These are phyloP conservation scores for Plantago coronopus DNA, from an alignment of 305 asterid species.

Conservation along the genomic window DNA sequence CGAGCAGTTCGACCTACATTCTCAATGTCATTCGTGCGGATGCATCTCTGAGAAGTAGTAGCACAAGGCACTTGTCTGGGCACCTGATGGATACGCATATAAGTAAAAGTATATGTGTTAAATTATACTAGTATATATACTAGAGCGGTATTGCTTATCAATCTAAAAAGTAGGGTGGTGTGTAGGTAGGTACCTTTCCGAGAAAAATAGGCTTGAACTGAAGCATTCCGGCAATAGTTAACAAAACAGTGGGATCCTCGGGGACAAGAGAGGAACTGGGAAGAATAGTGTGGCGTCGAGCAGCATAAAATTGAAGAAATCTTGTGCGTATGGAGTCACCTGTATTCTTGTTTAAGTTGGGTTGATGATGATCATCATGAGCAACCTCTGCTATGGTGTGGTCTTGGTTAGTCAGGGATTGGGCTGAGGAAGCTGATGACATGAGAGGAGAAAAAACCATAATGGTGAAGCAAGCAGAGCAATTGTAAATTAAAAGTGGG, in stretches of 20 bases:
- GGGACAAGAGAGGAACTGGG: conserved; percentile 97
- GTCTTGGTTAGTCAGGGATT: conserved; percentile 44
- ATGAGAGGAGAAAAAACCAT: conserved; percentile 28
- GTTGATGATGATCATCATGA: background rate
- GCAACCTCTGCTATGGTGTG: conserved; percentile 45
- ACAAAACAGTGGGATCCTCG: conserved; percentile 91
- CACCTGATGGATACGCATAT: conserved; percentile 36
- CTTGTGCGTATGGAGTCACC: conserved; percentile 82
- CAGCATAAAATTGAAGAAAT: conserved; percentile 82
- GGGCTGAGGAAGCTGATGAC: conserved; percentile 68
- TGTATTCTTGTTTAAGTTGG: conserved; percentile 26
- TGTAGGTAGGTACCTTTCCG: conserved; percentile 53
- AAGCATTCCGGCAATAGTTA: conserved; percentile 98
- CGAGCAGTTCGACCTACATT: conserved; percentile 92
- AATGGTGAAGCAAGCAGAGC: background rate
- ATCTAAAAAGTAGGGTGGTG: no score
- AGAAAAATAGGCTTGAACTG: conserved; percentile 97
- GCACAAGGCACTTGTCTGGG: conserved; percentile 91
- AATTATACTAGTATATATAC: no score
- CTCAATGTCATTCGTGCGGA: conserved; percentile 88
- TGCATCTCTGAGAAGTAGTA: conserved; percentile 90
- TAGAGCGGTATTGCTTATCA: no score
- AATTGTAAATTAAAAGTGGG: no score
- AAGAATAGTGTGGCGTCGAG: conserved; percentile 76
- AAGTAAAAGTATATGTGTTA: background rate